Evolutionary conservation across 225 moss, liverwort and hornwort genomes (phyloP).

Genomic region (Antitrichia curtipendula): DNA sequence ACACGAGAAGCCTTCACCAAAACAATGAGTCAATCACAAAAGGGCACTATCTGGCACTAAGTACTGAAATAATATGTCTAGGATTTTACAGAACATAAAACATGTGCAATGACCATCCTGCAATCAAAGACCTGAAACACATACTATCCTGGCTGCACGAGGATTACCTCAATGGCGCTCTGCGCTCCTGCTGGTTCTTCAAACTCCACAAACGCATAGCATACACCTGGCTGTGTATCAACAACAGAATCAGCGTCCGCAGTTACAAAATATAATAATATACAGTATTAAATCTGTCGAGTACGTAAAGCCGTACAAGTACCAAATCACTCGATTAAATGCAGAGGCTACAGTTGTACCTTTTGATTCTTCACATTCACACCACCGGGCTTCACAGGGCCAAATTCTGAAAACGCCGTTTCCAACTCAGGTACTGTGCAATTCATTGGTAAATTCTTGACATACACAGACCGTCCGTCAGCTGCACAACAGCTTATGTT

Average conservation of each 20-base stretch:
- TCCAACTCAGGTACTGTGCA: slow-evolving; percentile 32
- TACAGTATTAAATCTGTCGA: too few species aligned
- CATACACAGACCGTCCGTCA: slow-evolving; percentile 76
- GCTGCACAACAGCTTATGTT: slow-evolving; percentile 12
- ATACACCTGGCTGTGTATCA: slow-evolving; percentile 47
- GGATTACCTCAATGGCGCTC: slow-evolving; percentile 64
- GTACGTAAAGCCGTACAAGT: neutral
- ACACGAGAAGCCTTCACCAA: slow-evolving; percentile 16
- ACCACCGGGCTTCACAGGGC: slow-evolving; percentile 47
- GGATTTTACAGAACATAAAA: too few species aligned
- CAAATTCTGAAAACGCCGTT: slow-evolving; percentile 41
- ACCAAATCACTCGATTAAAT: neutral
- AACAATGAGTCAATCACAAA: neutral
- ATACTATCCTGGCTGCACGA: neutral
- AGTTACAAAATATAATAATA: neutral
- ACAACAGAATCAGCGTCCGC: neutral
- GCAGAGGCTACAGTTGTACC: slow-evolving; percentile 37
- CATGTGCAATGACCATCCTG: neutral
- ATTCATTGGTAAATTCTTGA: slow-evolving; percentile 67
- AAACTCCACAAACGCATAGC: slow-evolving; percentile 93
- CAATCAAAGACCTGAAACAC: neutral
- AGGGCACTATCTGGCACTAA: neutral
- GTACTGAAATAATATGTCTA: neutral
- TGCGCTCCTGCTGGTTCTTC: slow-evolving; percentile 62
- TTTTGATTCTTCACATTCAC: slow-evolving; percentile 67